Percentiles rank a stretch among this genome's conserved stretches.
Conservation (phyloP, 1,284 basidiomycete genomes). For the Pseudozyma thailandica region DNA sequence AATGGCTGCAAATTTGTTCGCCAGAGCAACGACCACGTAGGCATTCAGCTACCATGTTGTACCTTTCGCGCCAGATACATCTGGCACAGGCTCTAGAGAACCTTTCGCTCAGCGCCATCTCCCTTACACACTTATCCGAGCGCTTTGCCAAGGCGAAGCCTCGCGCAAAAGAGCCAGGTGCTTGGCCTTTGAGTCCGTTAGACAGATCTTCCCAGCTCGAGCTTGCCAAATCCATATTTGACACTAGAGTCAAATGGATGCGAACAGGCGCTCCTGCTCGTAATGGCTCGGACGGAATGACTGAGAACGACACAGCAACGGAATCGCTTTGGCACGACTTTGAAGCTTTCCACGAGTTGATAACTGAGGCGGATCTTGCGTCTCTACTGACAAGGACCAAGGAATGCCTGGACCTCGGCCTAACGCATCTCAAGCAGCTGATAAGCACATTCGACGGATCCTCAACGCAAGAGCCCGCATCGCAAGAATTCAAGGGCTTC, state of each 20-base stretch:
- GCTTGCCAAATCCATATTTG: slow-evolving; percentile 22
- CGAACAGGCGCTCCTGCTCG: background rate
- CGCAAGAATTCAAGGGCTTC: slow-evolving; percentile 3
- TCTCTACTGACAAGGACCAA: background rate
- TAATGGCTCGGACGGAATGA: background rate
- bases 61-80: slow-evolving; percentile 29
- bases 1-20: slow-evolving; percentile 6
- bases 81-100: slow-evolving; percentile 34
- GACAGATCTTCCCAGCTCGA: slow-evolving; percentile 7
- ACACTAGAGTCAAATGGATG: slow-evolving; percentile 39
- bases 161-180: background rate
- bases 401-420: slow-evolving; percentile 16
- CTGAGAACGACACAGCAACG: background rate
- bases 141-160: background rate
- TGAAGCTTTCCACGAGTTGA: slow-evolving; percentile 5
- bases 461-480: slow-evolving; percentile 11
- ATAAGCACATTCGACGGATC: background rate
- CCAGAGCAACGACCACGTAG: slow-evolving; percentile 12
- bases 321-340: slow-evolving; percentile 39
- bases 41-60: slow-evolving; percentile 16
- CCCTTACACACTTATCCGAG: slow-evolving; percentile 15
- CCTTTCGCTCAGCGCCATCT: slow-evolving; percentile 21
- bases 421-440: slow-evolving; percentile 12
- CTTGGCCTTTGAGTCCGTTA: slow-evolving; percentile 8
- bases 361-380: background rate